Evolutionary conservation across 305 asterid genomes (phyloP).

Genomic region (Fraxinus platypoda): DNA sequence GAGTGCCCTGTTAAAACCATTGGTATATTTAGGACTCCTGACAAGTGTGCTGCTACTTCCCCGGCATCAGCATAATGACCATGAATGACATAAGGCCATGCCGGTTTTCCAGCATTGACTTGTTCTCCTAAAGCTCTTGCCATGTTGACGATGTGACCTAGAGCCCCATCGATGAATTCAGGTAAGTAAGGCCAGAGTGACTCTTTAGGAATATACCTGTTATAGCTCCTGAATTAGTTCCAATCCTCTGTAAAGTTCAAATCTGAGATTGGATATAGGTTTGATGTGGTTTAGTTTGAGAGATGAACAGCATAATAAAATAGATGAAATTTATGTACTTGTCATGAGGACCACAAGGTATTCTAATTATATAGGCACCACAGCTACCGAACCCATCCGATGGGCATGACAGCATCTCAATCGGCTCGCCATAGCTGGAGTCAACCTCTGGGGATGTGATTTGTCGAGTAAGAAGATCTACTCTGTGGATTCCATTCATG

Average conservation of each 20-base stretch:
- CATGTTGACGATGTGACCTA: conserved; percentile 54
- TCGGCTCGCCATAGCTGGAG: conserved; percentile 55
- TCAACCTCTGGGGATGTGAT: conserved; percentile 56
- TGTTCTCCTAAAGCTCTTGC: conserved; percentile 59
- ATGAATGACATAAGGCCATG: conserved; percentile 66
- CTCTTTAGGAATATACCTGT: conserved; percentile 56
- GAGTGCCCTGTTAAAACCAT: conserved; percentile 69
- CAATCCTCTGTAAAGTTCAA: neutral
- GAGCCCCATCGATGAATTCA: conserved; percentile 62
- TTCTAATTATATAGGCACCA: conserved; percentile 62
- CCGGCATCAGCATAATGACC: conserved; percentile 77
- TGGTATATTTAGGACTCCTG: conserved; percentile 56
- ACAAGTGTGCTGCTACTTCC: conserved; percentile 54
- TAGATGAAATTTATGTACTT: conserved; percentile 27
- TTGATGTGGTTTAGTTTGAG: neutral
- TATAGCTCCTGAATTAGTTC: conserved; percentile 9
- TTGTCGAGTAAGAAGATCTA: conserved; percentile 67
- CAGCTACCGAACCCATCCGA: conserved; percentile 51
- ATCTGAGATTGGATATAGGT: neutral
- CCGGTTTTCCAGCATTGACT: conserved; percentile 47
- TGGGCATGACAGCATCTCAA: conserved; percentile 64
- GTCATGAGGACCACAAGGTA: conserved; percentile 59
- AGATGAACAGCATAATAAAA: neutral
- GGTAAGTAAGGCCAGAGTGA: conserved; percentile 61
- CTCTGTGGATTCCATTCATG: conserved; percentile 53